phyloP scores from a whole-genome alignment of 2,329 filamentous ascomycete genomes.

The Colletotrichum simmondsii region DNA sequence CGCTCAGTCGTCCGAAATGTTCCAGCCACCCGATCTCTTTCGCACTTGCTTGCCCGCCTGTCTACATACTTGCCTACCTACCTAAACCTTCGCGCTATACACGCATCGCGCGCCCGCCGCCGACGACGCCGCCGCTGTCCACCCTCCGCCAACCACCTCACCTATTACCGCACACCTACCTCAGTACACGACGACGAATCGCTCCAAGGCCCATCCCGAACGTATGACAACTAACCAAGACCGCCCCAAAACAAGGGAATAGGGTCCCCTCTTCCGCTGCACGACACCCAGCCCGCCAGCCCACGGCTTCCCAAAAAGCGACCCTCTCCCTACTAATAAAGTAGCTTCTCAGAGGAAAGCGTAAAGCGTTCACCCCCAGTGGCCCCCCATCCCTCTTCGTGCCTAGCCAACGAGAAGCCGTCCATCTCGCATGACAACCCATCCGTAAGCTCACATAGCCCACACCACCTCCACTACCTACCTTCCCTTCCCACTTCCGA shows the following conservation, averaged over 20 bases:
- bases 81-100: neutral
- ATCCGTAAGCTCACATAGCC: slow-evolving; percentile 27
- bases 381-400: neutral
- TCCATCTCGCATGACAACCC: slow-evolving; percentile 33
- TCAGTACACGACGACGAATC: neutral
- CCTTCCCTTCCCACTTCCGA: neutral
- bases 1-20: neutral
- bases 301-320: slow-evolving; percentile 4
- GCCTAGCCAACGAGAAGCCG: slow-evolving; percentile 30
- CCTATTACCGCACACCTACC: neutral
- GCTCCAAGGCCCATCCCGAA: slow-evolving; percentile 29
- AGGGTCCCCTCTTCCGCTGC: neutral
- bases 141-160: neutral
- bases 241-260: slow-evolving; percentile 22
- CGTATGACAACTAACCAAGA: slow-evolving; percentile 20
- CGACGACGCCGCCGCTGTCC: neutral
- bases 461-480: neutral
- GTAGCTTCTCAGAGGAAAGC: neutral
- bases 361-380: neutral
- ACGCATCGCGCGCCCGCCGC: neutral
- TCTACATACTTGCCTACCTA: neutral
- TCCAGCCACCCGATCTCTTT: neutral
- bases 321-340: neutral
- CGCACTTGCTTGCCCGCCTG: neutral
- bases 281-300: slow-evolving; percentile 10